Evolutionary conservation across 148 eudicot genomes (phyloP).

Genomic region (Cornus controversa): DNA sequence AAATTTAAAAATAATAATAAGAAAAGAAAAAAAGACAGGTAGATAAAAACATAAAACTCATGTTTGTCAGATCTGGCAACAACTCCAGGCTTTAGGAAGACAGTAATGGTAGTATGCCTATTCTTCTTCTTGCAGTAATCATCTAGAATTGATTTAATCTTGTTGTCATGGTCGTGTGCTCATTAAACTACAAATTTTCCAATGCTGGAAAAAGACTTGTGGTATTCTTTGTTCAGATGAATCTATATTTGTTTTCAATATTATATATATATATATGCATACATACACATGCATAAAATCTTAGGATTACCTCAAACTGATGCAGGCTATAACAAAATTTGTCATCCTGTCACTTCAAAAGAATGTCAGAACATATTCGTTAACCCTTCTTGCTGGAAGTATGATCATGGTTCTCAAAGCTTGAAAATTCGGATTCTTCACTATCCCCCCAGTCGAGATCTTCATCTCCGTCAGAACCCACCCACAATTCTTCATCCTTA

Average conservation of each 20-base stretch:
- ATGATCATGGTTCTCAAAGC: constrained; percentile 24
- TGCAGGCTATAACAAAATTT: neutral
- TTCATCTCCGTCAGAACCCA: constrained; percentile 33
- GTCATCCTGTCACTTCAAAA: neutral
- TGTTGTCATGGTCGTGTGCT: too few species aligned
- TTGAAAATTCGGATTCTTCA: constrained; percentile 25
- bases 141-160: too few species aligned
- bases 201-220: neutral
- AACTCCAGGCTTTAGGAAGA: neutral
- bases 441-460: constrained; percentile 34
- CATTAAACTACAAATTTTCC: neutral
- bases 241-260: neutral
- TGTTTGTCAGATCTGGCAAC: neutral
- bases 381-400: constrained; percentile 9
- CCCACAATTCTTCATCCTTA: constrained; percentile 35
- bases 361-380: neutral
- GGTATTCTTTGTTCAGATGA: neutral
- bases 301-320: neutral
- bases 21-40: neutral
- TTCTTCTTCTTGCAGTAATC: too few species aligned
- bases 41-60: neutral
- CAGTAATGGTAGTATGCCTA: neutral
- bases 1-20: neutral
- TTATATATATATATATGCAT: too few species aligned
- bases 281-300: neutral